Evolutionary conservation across 805 yeast genomes (phyloP).

Genomic region (Saccharomycopsis fibuligera): DNA sequence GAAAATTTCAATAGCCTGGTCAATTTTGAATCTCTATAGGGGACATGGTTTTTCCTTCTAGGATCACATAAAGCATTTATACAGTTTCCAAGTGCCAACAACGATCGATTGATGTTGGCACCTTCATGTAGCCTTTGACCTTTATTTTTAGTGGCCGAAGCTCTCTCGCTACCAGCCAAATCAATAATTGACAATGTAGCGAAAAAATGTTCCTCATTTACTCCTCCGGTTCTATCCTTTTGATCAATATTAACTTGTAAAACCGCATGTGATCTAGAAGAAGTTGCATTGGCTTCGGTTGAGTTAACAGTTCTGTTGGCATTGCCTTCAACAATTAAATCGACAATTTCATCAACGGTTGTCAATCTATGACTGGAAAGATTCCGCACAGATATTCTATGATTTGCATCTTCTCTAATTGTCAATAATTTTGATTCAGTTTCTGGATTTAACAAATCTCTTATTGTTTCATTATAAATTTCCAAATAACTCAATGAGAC

Average conservation of each 20-base stretch:
- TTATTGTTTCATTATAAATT: conserved; percentile 84
- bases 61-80: conserved; percentile 85
- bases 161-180: conserved; percentile 92
- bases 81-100: conserved; percentile 88
- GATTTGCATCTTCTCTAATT: conserved; percentile 65
- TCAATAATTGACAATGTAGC: conserved; percentile 86
- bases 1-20: conserved; percentile 85
- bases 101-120: conserved; percentile 84
- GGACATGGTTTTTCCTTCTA: conserved; percentile 64
- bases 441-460: conserved; percentile 67
- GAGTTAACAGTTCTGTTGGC: conserved; percentile 74
- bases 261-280: conserved; percentile 92
- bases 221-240: conserved; percentile 50
- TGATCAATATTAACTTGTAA: conserved; percentile 71
- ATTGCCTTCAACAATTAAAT: conserved; percentile 66
- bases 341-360: conserved; percentile 70
- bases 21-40: conserved; percentile 85
- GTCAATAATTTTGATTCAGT: conserved; percentile 40
- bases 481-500: conserved; percentile 71
- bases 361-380: conserved; percentile 56
- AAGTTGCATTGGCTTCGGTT: conserved; percentile 85
- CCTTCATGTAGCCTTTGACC: conserved; percentile 84
- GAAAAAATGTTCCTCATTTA: conserved; percentile 61
- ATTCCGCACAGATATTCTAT: conserved; percentile 64
- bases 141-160: conserved; percentile 78